These are phyloP conservation scores for Clonostachys byssicola DNA, from an alignment of 2,329 filamentous ascomycete genomes.

Conservation along the genomic window DNA sequence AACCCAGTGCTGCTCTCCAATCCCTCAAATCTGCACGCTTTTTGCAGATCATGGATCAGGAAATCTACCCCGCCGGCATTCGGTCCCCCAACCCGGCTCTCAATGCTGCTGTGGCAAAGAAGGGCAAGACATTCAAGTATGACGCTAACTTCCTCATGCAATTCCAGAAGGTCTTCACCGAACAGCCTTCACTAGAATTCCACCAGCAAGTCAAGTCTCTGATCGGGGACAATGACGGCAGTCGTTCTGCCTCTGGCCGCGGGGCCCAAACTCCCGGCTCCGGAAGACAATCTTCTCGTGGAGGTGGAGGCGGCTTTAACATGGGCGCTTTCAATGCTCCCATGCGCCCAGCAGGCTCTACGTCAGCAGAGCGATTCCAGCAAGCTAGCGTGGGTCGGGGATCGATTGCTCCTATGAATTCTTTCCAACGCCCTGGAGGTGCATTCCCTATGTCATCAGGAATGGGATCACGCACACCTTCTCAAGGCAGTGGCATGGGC, in stretches of 20 bases:
- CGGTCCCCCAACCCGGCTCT: conserved; percentile 87
- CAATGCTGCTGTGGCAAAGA: conserved; percentile 75
- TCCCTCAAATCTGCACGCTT: conserved; percentile 89
- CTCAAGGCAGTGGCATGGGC: conserved; percentile 46
- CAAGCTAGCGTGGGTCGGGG: conserved; percentile 52
- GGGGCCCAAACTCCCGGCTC: conserved; percentile 50
- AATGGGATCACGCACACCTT: conserved; percentile 61
- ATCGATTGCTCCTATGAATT: conserved; percentile 32
- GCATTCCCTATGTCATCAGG: conserved; percentile 57
- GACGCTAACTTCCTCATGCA: conserved; percentile 93
- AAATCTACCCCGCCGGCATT: conserved; percentile 80
- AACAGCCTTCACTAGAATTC: conserved; percentile 94
- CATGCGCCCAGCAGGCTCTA: conserved; percentile 70
- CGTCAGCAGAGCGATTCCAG: conserved; percentile 71
- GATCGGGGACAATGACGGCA: conserved; percentile 72
- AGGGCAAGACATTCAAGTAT: conserved; percentile 85
- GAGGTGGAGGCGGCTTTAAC: conserved; percentile 40
- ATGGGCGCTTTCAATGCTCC: conserved; percentile 67
- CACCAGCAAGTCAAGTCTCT: conserved; percentile 82
- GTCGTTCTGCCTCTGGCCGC: conserved; percentile 50
- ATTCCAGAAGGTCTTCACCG: conserved; percentile 93
- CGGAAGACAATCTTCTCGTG: conserved; percentile 46
- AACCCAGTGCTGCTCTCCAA: conserved; percentile 91
- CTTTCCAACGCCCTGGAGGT: conserved; percentile 42
- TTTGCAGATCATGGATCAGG: conserved; percentile 72